Evolutionary conservation across 164 flowering plant genomes (phyloP).

Genomic region (Stephania yunnanensis): DNA sequence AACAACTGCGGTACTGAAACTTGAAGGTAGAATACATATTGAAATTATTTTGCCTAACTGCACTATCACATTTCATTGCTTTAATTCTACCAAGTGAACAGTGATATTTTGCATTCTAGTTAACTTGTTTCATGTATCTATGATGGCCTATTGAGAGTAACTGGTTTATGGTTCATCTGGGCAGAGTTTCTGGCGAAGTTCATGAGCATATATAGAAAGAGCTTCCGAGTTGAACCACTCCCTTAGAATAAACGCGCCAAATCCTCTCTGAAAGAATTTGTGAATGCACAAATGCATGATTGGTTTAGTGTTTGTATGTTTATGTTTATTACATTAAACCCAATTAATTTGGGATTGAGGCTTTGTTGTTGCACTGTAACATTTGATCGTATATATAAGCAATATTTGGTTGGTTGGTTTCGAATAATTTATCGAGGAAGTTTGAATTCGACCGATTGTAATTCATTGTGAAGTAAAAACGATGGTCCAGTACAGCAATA

Average conservation of each 20-base stretch:
- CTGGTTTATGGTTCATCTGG: constrained; percentile 5
- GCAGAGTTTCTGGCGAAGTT: constrained; percentile 78
- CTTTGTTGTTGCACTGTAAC: too few relatives aligned
- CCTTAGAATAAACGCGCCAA: neutral
- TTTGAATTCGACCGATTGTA: neutral
- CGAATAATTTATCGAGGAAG: neutral
- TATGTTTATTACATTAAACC: neutral
- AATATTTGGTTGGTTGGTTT: neutral
- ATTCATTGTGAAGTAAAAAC: neutral
- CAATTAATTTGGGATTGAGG: neutral
- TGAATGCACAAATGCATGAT: neutral
- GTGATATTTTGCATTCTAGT: neutral
- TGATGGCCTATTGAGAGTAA: neutral
- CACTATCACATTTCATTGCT: neutral
- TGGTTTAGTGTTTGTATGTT: neutral
- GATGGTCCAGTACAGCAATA: neutral
- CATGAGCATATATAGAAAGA: constrained; percentile 60
- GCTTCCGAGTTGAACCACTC: constrained; percentile 20
- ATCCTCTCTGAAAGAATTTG: constrained; percentile 1
- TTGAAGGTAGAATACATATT: constrained; percentile 48
- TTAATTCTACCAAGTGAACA: neutral
- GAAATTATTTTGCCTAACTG: neutral
- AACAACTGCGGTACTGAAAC: constrained; percentile 54
- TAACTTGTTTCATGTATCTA: neutral
- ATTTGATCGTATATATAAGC: neutral